Evolutionary conservation across 2,329 filamentous ascomycete genomes (phyloP), one percentile per base, ranked within the genome.

Genomic region (Alternaria rosae): DNA sequence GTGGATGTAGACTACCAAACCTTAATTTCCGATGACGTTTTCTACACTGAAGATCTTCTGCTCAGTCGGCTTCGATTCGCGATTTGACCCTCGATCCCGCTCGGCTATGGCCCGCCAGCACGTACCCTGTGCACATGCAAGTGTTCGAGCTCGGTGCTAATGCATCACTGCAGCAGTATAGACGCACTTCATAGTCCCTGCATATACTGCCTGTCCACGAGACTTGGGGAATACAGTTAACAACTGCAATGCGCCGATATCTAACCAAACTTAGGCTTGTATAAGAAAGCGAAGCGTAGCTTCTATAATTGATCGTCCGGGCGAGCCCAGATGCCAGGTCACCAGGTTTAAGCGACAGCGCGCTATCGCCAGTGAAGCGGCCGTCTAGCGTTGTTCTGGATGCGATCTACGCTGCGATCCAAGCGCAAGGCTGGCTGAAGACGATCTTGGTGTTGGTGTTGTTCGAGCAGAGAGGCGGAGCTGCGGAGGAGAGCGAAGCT

Each of bases 401-500:
- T 26, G 35, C 26, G 45, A 52, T 57, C 32, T 20, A 8, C 45
- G 38, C 15, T 13, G 26, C 35, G 15, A 25, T 20, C 32, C n/a
- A 13, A 42, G 44, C 55, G 55, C 9, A 52, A 25, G 55, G 55
- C 45, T 52, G 45, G 54, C 54, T 56, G 55, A 44, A 51, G 21
- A 48, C 35, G 30, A 57, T 50, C 17, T 28, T 50, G 32, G 52
- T 43, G 52, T 28, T 28, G 30, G 28, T 35, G 54, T 47, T 45
- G n/a, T 25, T 26, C 12, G 10, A 35, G 35, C 35, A n/a, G 15
- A 38, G 35, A 17, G 35, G 35, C 35, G 35, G n/a, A 38, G 35
- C 35, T 38, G 35, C 20, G 28, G 44, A 48, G 43, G 54, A 50
- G 28, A 9, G 21, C 47, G 44, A 9, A 47, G 25, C 20, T 45